Evolutionary conservation across 1,284 basidiomycete species (phyloP).

Genomic region (Volvariella volvacea): DNA sequence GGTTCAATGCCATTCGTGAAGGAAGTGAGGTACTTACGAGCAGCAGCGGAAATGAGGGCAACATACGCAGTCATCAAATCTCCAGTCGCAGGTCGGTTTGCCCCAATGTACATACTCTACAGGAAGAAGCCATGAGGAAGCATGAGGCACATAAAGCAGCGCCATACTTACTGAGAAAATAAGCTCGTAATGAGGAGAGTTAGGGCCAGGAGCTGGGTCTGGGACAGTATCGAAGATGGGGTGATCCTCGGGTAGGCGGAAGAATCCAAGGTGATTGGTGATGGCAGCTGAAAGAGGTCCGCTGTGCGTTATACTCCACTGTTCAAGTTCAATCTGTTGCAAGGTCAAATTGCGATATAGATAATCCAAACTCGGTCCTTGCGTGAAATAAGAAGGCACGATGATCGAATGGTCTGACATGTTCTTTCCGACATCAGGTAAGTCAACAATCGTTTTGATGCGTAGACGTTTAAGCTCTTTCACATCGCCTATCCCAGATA

Average conservation of each 20-base stretch:
- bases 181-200: conserved; percentile 3
- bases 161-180: conserved; percentile 3
- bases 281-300: conserved; percentile 1
- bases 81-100: conserved; percentile 20
- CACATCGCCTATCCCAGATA: conserved; percentile 38
- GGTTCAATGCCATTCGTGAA: no score
- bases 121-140: no score
- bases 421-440: conserved; percentile 38
- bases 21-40: no score
- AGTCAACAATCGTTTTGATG: conserved; percentile 20
- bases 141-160: no score
- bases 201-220: conserved; percentile 3
- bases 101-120: no score
- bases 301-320: neutral
- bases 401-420: conserved; percentile 30
- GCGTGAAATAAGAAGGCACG: conserved; percentile 23
- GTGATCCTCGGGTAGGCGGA: no score
- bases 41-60: conserved; percentile 24
- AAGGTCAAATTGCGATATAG: conserved; percentile 9
- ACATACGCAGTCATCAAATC: conserved; percentile 20
- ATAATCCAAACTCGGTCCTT: conserved; percentile 12
- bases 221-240: no score
- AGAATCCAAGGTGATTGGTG: no score
- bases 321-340: neutral
- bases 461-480: conserved; percentile 14